Evolutionary conservation across 2,329 filamentous ascomycete species (phyloP), one percentile per base, ranked within the genome.

Genomic region (Aspergillus pseudotamarii): DNA sequence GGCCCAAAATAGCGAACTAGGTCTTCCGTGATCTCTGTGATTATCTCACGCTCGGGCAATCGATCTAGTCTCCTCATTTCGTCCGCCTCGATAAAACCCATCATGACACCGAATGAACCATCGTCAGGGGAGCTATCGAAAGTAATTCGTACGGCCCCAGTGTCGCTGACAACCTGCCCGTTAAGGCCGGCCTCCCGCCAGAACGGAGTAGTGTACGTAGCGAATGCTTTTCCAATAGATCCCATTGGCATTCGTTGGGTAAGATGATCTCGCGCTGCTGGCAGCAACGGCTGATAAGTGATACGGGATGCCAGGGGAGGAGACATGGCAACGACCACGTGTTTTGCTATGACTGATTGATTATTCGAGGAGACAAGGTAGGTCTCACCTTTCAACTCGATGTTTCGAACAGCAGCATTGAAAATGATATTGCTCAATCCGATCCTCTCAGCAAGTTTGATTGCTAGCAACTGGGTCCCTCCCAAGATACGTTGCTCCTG

Each of bases 1-100:
- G 28, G 46, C 6, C 60, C 60, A 28, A 61, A 68, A 68, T 51
- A 64, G 63, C 54, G 36, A 58, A 62, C 59, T 57, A 64, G 66
- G 57, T 72, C 64, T 34, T 65, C 19, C 10, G 56, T 59, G 11
- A 71, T 68, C 10, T 60, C 46, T 1, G 21, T 34, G 10, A 58
- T 57, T 14, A 72, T 66, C 23, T 74, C 69, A 1, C 58, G 60
- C 14, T 72, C 61, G n/a, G 63, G 64, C 16, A 61, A 54, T 11
- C 32, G 30, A 54, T 74, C 72, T 2, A 73, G 43, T 2, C 55
- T 64, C 9, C 68, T 64, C 68, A 68, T 67, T 55, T 67, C 64
- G 46, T 73, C 71, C 2, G 69, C 71, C 45, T 72, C 70, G 9
- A 74, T 69, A 59, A 74, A 74, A 0, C 71, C 71, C 51, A 73